Evolutionary conservation across 164 flowering plant genomes (phyloP).

Genomic region (Cinnamomum chago): DNA sequence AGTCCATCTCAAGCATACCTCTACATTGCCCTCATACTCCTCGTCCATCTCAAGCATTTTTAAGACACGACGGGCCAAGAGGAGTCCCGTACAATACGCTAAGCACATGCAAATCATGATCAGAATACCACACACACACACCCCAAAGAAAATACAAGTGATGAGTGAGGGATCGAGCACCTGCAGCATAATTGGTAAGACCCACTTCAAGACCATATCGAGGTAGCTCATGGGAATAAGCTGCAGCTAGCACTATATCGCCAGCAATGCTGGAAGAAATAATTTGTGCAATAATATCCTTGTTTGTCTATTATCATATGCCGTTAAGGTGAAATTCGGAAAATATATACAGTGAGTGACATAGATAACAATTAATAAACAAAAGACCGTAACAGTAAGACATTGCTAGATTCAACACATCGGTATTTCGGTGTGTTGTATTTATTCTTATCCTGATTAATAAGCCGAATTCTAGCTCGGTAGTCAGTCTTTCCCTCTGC

Average conservation of each 20-base stretch:
- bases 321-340: too few relatives aligned
- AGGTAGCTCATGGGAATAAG: slow-evolving; percentile 85
- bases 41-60: slow-evolving; percentile 40
- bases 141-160: not conserved
- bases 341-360: not conserved
- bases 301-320: slow-evolving; percentile 67
- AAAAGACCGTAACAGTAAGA: too few relatives aligned
- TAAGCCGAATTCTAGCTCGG: slow-evolving; percentile 74
- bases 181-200: slow-evolving; percentile 92
- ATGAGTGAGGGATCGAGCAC: slow-evolving; percentile 20
- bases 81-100: slow-evolving; percentile 49
- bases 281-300: slow-evolving; percentile 74
- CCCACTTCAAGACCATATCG: slow-evolving; percentile 84
- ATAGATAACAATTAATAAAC: not conserved
- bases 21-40: slow-evolving; percentile 41
- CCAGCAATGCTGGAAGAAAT: slow-evolving; percentile 80
- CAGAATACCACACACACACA: not conserved
- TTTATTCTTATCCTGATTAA: slow-evolving; percentile 89
- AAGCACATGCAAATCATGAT: not conserved
- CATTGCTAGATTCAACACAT: slow-evolving; percentile 53
- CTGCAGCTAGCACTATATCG: slow-evolving; percentile 71
- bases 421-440: slow-evolving; percentile 91
- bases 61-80: slow-evolving; percentile 43
- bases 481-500: slow-evolving; percentile 92
- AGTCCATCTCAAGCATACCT: too few relatives aligned